phyloP scores from a whole-genome alignment of 2,329 filamentous ascomycete species.

The Ceratocystis eucalypticola region DNA sequence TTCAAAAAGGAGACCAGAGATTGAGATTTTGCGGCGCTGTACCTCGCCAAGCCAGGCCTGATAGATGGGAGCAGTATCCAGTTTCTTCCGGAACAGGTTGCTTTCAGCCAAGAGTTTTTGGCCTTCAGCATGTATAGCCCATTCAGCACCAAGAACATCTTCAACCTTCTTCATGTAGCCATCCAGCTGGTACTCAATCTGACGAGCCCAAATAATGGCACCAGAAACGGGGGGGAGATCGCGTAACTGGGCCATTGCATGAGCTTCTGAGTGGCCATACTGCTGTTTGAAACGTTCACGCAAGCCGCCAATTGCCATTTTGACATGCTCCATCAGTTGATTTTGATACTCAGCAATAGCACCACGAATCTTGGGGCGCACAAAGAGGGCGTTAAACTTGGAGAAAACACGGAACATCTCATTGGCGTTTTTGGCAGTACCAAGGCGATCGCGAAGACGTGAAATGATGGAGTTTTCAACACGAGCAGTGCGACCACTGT shows the following conservation, averaged over 20 bases:
- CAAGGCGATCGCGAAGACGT: constrained; percentile 76
- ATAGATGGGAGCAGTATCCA: constrained; percentile 86
- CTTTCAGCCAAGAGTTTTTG: constrained; percentile 88
- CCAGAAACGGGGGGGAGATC: constrained; percentile 92
- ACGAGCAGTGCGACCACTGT: constrained; percentile 91
- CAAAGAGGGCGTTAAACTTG: constrained; percentile 97
- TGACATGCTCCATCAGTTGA: constrained; percentile 94
- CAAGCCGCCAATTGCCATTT: constrained; percentile 81
- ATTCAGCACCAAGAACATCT: constrained; percentile 86
- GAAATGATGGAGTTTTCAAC: constrained; percentile 99
- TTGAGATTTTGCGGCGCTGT: constrained; percentile 73
- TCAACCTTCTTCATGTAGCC: constrained; percentile 99
- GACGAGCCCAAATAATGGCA: constrained; percentile 92
- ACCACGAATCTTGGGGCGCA: constrained; percentile 95
- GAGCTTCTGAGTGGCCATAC: constrained; percentile 94
- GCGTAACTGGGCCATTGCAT: constrained; percentile 93
- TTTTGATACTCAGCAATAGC: constrained; percentile 97
- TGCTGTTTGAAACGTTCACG: constrained; percentile 98
- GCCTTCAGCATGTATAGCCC: constrained; percentile 86
- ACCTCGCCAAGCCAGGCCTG: constrained; percentile 93
- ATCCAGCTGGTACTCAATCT: constrained; percentile 91
- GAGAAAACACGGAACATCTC: constrained; percentile 99
- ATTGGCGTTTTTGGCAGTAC: constrained; percentile 90
- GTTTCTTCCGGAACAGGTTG: constrained; percentile 86
- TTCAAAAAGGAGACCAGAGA: constrained; percentile 81